Evolutionary conservation across 2,329 filamentous ascomycete species (phyloP).

Genomic region (Calycina marina): DNA sequence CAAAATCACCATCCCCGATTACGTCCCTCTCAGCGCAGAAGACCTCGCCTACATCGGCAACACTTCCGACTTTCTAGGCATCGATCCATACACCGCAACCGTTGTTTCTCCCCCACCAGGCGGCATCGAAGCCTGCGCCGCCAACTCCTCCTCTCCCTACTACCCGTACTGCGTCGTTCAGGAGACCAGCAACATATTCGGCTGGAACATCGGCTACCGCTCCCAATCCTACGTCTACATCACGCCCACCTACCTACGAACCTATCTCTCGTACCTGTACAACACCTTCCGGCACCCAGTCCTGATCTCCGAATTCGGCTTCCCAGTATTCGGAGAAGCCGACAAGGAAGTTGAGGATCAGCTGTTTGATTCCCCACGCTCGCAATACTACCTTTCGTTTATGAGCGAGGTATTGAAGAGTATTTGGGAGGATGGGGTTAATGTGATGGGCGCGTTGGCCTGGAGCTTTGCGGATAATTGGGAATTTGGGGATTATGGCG

Average conservation of each 20-base stretch:
- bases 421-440: conserved; percentile 31
- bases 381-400: conserved; percentile 30
- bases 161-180: conserved; percentile 39
- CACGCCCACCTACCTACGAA: conserved; percentile 41
- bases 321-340: conserved; percentile 34
- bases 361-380: conserved; percentile 29
- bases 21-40: conserved; percentile 28
- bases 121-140: conserved; percentile 33
- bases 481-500: conserved; percentile 21
- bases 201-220: conserved; percentile 44
- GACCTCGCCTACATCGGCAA: conserved; percentile 34
- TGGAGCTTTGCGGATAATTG: conserved; percentile 28
- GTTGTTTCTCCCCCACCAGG: conserved; percentile 31
- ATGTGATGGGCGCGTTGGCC: conserved; percentile 30
- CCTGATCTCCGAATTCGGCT: conserved; percentile 38
- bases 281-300: conserved; percentile 39
- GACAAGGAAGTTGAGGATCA: conserved; percentile 28
- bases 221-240: conserved; percentile 42
- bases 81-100: conserved; percentile 42
- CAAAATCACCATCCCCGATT: conserved; percentile 12
- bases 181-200: conserved; percentile 29
- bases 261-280: conserved; percentile 40
- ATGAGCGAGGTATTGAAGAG: conserved; percentile 30
- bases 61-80: conserved; percentile 39
- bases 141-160: conserved; percentile 29